These are phyloP conservation scores for Fusarium sp. DNA, from an alignment of 2,329 filamentous ascomycete genomes.

Conservation along the genomic window DNA sequence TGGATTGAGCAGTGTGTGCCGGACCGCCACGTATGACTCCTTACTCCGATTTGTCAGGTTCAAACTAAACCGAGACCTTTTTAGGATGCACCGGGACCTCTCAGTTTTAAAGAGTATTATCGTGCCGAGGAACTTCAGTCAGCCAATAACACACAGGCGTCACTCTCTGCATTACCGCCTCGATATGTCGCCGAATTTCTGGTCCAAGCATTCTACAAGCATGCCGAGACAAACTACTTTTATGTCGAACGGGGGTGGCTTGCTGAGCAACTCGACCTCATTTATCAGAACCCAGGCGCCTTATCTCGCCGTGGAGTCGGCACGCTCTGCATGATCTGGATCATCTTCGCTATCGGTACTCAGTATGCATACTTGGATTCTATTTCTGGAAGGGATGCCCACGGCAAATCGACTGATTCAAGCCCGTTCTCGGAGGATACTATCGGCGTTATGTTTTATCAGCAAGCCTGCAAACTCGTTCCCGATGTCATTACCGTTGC, in stretches of 20 bases:
- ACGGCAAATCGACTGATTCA: slow-evolving; percentile 36
- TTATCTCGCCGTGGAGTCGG: slow-evolving; percentile 56
- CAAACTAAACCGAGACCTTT: slow-evolving; percentile 3
- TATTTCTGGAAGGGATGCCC: slow-evolving; percentile 34
- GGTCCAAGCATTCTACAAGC: slow-evolving; percentile 59
- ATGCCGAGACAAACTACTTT: slow-evolving; percentile 61
- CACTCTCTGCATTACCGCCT: slow-evolving; percentile 57
- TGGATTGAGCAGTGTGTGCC: slow-evolving; percentile 58
- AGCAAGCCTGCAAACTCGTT: slow-evolving; percentile 64
- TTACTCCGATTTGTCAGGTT: not conserved
- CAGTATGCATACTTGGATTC: slow-evolving; percentile 62
- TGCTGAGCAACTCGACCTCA: slow-evolving; percentile 52
- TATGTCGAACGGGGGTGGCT: slow-evolving; percentile 60
- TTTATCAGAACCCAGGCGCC: slow-evolving; percentile 54
- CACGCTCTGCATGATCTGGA: slow-evolving; percentile 58
- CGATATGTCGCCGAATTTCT: slow-evolving; percentile 60
- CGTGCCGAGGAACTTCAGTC: slow-evolving; percentile 60
- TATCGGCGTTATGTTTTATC: slow-evolving; percentile 66
- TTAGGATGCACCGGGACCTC: slow-evolving; percentile 45
- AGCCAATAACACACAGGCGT: slow-evolving; percentile 52
- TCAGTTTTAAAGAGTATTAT: slow-evolving; percentile 56
- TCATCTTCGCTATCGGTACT: slow-evolving; percentile 61
- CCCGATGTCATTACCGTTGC: slow-evolving; percentile 67
- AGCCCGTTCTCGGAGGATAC: slow-evolving; percentile 60
- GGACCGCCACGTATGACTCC: slow-evolving; percentile 45